A percentile compares a stretch with the other conserved stretches of the same genome.
These are phyloP conservation scores for Opeltia flavorubescens DNA, from an alignment of 495 filamentous ascomycete genomes.

Conservation along the genomic window DNA sequence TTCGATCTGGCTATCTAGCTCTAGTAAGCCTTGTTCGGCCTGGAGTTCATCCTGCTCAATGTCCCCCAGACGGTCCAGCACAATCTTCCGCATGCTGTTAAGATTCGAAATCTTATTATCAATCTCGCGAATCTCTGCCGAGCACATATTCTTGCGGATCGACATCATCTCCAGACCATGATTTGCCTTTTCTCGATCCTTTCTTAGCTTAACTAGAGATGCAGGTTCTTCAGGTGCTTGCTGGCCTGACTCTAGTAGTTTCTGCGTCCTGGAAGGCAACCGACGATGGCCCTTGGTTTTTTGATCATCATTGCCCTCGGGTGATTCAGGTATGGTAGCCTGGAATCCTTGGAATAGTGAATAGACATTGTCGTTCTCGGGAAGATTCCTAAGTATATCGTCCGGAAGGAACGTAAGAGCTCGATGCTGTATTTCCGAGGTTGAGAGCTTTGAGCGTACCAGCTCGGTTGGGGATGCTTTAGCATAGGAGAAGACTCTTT, in stretches of 20 bases:
- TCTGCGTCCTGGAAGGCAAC: slow-evolving; percentile 54
- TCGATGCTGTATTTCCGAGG: slow-evolving; percentile 85
- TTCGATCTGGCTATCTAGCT: slow-evolving; percentile 75
- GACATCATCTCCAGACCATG: slow-evolving; percentile 82
- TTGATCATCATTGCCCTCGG: slow-evolving; percentile 31
- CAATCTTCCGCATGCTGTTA: slow-evolving; percentile 83
- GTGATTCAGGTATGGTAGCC: slow-evolving; percentile 69
- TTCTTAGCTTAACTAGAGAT: slow-evolving; percentile 53
- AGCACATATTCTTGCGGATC: slow-evolving; percentile 94
- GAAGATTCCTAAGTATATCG: slow-evolving; percentile 75
- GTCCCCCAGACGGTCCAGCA: slow-evolving; percentile 76
- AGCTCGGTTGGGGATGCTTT: slow-evolving; percentile 83
- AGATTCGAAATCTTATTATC: slow-evolving; percentile 94
- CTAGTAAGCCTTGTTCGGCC: slow-evolving; percentile 73
- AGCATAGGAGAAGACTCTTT: slow-evolving; percentile 76
- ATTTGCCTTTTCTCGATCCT: slow-evolving; percentile 59
- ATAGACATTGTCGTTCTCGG: slow-evolving; percentile 70
- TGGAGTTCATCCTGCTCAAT: slow-evolving; percentile 87
- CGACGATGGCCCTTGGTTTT: slow-evolving; percentile 49
- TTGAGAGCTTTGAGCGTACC: slow-evolving; percentile 81
- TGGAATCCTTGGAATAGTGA: slow-evolving; percentile 95
- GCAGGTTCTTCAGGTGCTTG: slow-evolving; percentile 41
- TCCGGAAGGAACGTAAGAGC: slow-evolving; percentile 82
- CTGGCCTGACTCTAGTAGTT: slow-evolving; percentile 51
- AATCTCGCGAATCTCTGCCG: slow-evolving; percentile 88